Evolutionary conservation across 2,329 filamentous ascomycete genomes (phyloP), one percentile per base, ranked within the genome.

Genomic region (Clarireedia homoeocarpa): DNA sequence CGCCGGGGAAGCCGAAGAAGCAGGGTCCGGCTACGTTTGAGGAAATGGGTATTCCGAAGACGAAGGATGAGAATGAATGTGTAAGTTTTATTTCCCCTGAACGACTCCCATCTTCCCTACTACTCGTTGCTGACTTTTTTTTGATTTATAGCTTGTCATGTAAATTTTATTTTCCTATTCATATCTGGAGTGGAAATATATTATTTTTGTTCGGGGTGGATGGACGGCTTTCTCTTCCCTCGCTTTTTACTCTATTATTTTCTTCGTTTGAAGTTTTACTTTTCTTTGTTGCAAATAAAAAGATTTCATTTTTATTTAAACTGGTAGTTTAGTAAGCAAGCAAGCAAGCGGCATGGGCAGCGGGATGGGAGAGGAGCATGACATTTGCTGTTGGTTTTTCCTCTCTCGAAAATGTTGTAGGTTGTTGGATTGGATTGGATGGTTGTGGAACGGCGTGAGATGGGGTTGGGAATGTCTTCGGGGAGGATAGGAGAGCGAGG

Each of bases 1-100:
- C 65, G 6, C 66, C 1, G 89, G 20, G 26, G 38, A 45, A 55
- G 36, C 48, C 60, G n/a, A 64, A 64, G 45, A 67, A 69, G 47
- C 59, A 80, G 79, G 94, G 92, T 10, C 92, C 94, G 1, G 89
- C 94, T 65, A 97, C 94, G 0, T 99, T 99, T 71, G 92, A 96
- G 69, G 91, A 95, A 69, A 99, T 99, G 94, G 94, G 94, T 40
- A 92, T 99, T 65, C 89, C 91, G 6, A 81, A 85, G 66, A 84
- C 79, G 48, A 91, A 94, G 72, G 81, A 85, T 59, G 89, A 96
- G n/a, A 82, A 82, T 63, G 91, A 97, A 73, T 99, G 92, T 76
- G 91, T 96, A 69, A 65, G 69, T 66, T 44, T 48, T 14, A 24
- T 20, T 34, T 24, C 10, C 10, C n/a, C 6, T 10, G 30, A 7